Conservation (phyloP, 2,329 filamentous ascomycete genomes). For the Colletotrichum horii region DNA sequence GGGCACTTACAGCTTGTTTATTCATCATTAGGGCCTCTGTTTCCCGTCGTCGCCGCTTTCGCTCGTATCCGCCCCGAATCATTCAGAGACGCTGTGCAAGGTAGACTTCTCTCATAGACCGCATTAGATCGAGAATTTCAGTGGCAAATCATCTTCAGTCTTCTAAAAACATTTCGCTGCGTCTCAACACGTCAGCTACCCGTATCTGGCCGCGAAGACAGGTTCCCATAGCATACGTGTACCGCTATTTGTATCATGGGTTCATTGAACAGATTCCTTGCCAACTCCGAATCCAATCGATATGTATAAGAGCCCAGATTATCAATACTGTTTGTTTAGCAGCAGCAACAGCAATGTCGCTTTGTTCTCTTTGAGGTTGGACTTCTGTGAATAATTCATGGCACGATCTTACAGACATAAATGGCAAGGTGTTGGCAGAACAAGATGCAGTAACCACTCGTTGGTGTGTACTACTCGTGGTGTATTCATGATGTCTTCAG, state of each 20-base stretch:
- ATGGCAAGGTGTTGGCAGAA: fast-evolving
- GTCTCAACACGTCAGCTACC: too few species aligned
- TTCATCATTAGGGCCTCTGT: too few species aligned
- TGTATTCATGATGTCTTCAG: background rate
- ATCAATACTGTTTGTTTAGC: fast-evolving
- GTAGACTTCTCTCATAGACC: background rate
- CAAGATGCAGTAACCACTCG: fast-evolving
- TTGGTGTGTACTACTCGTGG: background rate
- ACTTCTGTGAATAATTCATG: fast-evolving
- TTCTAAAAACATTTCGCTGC: background rate
- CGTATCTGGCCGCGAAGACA: background rate
- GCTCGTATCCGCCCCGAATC: background rate
- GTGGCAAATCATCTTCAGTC: background rate
- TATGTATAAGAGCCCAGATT: fast-evolving
- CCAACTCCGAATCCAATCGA: fast-evolving
- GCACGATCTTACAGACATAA: background rate
- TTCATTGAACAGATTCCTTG: background rate
- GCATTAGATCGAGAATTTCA: fast-evolving
- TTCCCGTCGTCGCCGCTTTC: background rate
- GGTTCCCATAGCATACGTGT: background rate
- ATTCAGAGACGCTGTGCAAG: background rate
- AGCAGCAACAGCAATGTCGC: background rate
- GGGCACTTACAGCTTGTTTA: background rate
- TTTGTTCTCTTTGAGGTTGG: fast-evolving
- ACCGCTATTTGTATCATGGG: background rate